Conservation (phyloP, 2,329 filamentous ascomycete genomes). For the Ophiosphaerella narmari region DNA sequence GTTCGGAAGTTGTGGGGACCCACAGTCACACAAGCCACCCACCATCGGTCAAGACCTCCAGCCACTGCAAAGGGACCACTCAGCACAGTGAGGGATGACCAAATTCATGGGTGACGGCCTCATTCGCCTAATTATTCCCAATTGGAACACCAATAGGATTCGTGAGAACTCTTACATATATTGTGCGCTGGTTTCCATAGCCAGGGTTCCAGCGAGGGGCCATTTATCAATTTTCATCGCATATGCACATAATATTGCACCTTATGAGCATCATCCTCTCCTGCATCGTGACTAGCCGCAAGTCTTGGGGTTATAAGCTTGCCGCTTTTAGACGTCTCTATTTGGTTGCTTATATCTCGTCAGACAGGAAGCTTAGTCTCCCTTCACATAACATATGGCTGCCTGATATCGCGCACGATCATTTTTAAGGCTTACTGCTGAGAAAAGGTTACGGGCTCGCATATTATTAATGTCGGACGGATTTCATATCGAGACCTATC, state of each 20-base stretch:
- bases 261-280: background rate
- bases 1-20: slow-evolving; percentile 8
- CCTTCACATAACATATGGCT: too few relatives aligned
- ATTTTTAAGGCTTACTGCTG: too few relatives aligned
- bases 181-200: background rate
- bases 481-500: too few relatives aligned
- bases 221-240: background rate
- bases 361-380: too few relatives aligned
- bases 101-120: background rate
- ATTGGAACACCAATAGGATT: slow-evolving; percentile 4
- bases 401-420: too few relatives aligned
- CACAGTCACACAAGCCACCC: background rate
- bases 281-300: background rate
- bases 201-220: slow-evolving; percentile 1
- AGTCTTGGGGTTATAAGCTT: too few relatives aligned
- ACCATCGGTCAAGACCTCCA: background rate
- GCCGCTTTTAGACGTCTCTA: background rate
- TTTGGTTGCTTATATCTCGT: background rate
- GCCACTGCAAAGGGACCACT: background rate
- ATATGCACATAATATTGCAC: too few relatives aligned
- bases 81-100: background rate
- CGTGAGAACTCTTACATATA: slow-evolving; percentile 9
- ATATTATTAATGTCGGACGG: too few relatives aligned
- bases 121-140: background rate
- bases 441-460: too few relatives aligned